Evolutionary conservation across 2,329 filamentous ascomycete species (phyloP).

Genomic region (Fusarium armeniacum): DNA sequence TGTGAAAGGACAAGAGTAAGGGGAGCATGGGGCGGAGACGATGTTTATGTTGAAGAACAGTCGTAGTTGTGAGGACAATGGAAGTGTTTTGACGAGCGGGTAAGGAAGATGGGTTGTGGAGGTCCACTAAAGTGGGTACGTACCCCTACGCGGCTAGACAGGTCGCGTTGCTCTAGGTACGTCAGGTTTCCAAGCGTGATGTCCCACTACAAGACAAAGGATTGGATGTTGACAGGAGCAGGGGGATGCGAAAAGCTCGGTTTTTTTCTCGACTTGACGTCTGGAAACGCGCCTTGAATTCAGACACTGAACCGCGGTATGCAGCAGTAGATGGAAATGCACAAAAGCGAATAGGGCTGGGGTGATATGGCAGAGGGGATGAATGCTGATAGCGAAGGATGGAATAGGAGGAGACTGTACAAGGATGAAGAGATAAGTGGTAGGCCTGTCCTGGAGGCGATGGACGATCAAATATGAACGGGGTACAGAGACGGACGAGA

Average conservation of each 20-base stretch:
- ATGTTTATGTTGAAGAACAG: conserved; percentile 54
- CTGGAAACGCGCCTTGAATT: conserved; percentile 40
- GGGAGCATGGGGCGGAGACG: conserved; percentile 47
- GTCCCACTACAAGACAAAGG: conserved; percentile 49
- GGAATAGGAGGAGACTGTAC: conserved; percentile 4
- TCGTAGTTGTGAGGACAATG: conserved; percentile 53
- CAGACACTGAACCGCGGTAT: conserved; percentile 22
- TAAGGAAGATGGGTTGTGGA: conserved; percentile 50
- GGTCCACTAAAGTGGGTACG: conserved; percentile 50
- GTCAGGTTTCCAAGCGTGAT: conserved; percentile 49
- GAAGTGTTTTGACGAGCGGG: conserved; percentile 57
- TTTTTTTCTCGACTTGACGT: conserved; percentile 37
- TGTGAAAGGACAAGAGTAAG: conserved; percentile 46
- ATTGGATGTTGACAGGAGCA: conserved; percentile 41
- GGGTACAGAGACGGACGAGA: conserved; percentile 32
- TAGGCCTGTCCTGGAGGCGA: conserved; percentile 16
- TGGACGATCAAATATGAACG: conserved; percentile 37
- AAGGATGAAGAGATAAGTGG: conserved; percentile 9
- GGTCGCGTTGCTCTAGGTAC: conserved; percentile 52
- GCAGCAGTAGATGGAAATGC: conserved; percentile 18
- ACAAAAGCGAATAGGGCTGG: conserved; percentile 22
- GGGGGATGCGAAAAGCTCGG: conserved; percentile 31
- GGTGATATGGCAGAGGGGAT: conserved; percentile 6
- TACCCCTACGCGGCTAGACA: conserved; percentile 51
- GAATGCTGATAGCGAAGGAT: conserved; percentile 12